Conservation (phyloP, 179 eudicot genomes). For the Vitellaria paradoxa region DNA sequence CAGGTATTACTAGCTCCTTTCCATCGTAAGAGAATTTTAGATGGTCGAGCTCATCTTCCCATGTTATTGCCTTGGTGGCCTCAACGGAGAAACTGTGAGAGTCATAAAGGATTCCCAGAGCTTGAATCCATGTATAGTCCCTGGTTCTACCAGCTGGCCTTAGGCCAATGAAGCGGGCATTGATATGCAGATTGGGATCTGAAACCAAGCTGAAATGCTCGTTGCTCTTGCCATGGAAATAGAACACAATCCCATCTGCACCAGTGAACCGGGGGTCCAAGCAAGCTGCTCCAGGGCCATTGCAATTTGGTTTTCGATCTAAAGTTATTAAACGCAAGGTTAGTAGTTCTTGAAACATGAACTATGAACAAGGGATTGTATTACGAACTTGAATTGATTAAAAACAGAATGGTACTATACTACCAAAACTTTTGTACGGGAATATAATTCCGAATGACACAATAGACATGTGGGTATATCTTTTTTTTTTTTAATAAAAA, state of each 20-base stretch:
- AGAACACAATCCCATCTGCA: slow-evolving; percentile 63
- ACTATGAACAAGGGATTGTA: no score
- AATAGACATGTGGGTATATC: no score
- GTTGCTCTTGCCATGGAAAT: slow-evolving; percentile 69
- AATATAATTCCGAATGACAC: no score
- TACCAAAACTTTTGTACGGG: no score
- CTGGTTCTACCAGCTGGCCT: slow-evolving; percentile 48
- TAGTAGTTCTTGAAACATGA: no score
- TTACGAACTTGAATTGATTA: no score
- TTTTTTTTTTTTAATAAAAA: no score
- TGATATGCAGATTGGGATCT: slow-evolving; percentile 59
- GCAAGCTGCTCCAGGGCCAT: slow-evolving; percentile 58
- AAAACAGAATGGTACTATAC: no score
- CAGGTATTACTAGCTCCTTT: slow-evolving; percentile 17
- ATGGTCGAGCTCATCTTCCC: slow-evolving; percentile 49
- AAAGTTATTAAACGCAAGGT: no score
- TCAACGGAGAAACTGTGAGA: slow-evolving; percentile 49
- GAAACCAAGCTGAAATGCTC: slow-evolving; percentile 62
- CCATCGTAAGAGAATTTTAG: slow-evolving; percentile 37
- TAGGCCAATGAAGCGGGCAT: slow-evolving; percentile 62
- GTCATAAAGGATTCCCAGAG: slow-evolving; percentile 49
- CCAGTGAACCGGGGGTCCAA: slow-evolving; percentile 76
- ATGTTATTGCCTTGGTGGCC: slow-evolving; percentile 43
- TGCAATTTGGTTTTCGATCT: slow-evolving; percentile 50
- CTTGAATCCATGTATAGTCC: slow-evolving; percentile 73